phyloP scores from a whole-genome alignment of 1,139 yeast genomes.

The Lizanozyma gosingica region DNA sequence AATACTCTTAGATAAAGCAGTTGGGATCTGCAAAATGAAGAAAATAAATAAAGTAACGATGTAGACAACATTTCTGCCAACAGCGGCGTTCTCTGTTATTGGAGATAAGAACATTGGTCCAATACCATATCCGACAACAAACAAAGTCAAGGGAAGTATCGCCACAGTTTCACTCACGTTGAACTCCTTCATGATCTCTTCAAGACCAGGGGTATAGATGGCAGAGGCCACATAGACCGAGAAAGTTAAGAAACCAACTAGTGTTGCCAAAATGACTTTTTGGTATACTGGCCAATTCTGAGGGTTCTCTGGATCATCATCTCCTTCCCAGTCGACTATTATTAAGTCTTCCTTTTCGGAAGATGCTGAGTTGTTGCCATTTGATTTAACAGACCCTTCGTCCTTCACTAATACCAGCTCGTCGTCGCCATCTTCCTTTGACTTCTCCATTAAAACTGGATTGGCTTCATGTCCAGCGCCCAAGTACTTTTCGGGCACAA shows the following conservation, averaged over 20 bases:
- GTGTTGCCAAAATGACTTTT: constrained; percentile 25
- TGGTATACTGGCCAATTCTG: constrained; percentile 40
- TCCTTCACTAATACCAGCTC: neutral
- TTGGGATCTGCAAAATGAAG: constrained; percentile 25
- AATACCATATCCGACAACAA: constrained; percentile 46
- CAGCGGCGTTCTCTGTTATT: constrained; percentile 36
- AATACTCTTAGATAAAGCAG: constrained; percentile 22
- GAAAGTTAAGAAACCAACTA: constrained; percentile 34
- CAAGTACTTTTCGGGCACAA: constrained; percentile 24
- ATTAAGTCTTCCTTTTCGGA: constrained; percentile 20
- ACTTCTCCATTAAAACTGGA: neutral
- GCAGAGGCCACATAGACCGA: constrained; percentile 57
- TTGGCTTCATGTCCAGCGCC: constrained; percentile 3
- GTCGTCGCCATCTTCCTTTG: neutral
- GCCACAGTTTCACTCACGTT: constrained; percentile 35
- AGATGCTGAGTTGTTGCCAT: neutral
- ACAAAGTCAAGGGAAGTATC: constrained; percentile 29
- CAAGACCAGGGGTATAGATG: constrained; percentile 47
- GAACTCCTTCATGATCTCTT: constrained; percentile 32
- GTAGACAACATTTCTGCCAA: constrained; percentile 44
- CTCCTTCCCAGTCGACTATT: constrained; percentile 35
- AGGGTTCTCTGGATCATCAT: constrained; percentile 51
- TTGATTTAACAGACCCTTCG: constrained; percentile 1
- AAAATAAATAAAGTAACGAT: constrained; percentile 20
- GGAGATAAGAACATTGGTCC: constrained; percentile 52